A percentile compares a stretch with the other conserved stretches of the same genome.
Conservation (phyloP, 2,329 filamentous ascomycete species). For the Coniochaeta sp. region DNA sequence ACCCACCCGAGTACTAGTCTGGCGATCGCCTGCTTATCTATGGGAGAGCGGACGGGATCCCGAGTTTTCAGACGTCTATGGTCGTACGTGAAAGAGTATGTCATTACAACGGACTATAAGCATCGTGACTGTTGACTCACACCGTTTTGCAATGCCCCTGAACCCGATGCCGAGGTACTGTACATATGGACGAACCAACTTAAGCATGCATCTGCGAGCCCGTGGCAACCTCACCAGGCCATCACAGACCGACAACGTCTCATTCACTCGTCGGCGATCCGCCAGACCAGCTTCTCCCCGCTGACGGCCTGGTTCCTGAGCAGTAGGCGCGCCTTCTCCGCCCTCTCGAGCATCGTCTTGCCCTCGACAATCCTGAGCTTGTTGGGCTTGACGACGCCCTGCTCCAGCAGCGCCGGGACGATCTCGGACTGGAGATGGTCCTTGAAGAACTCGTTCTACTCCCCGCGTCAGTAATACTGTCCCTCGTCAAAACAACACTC, state of each 20-base stretch:
- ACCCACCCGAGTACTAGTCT: not conserved
- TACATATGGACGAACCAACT: too few species aligned
- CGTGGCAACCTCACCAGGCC: not conserved
- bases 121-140: too few species aligned
- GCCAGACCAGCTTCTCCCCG: slow-evolving; percentile 21
- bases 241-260: not conserved
- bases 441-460: slow-evolving; percentile 47
- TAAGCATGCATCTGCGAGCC: too few species aligned
- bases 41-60: not conserved
- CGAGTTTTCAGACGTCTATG: not conserved
- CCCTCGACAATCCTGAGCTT: slow-evolving; percentile 34
- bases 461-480: not conserved
- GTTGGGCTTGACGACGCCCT: slow-evolving; percentile 31
- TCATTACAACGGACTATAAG: too few species aligned
- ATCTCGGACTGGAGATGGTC: slow-evolving; percentile 47
- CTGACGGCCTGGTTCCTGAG: slow-evolving; percentile 15
- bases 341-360: slow-evolving; percentile 30
- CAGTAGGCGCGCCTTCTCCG: slow-evolving; percentile 15
- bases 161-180: too few species aligned
- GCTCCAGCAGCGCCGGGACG: slow-evolving; percentile 37
- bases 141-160: too few species aligned
- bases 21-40: too few species aligned
- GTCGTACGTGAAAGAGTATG: too few species aligned
- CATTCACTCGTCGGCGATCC: slow-evolving; percentile 15
- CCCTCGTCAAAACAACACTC: too few species aligned